Percentiles rank a stretch among this genome's conserved stretches.
phyloP scores from a whole-genome alignment of 1,139 yeast genomes.

The Yamadazyma atlantica region DNA sequence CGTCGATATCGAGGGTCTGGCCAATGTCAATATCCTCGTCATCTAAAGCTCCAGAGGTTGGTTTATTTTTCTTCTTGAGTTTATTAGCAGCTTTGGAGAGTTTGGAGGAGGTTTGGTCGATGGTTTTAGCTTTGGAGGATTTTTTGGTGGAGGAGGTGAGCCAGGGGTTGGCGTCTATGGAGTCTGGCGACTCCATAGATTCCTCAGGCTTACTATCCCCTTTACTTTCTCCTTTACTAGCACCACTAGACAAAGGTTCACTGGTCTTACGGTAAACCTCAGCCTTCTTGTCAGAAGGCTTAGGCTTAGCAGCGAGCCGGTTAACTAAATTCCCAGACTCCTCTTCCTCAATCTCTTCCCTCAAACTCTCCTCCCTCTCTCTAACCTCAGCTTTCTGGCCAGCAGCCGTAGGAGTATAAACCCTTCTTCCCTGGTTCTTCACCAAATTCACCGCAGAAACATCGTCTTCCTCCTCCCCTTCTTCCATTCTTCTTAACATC shows the following conservation, averaged over 20 bases:
- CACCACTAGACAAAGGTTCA: no score
- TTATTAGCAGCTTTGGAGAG: slow-evolving; percentile 54
- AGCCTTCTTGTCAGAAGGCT: slow-evolving; percentile 8
- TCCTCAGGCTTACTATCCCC: no score
- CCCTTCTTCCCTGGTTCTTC: slow-evolving; percentile 76
- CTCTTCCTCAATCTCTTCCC: slow-evolving; percentile 57
- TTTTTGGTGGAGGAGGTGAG: slow-evolving; percentile 44
- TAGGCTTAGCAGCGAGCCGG: no score
- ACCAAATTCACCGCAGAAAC: slow-evolving; percentile 44
- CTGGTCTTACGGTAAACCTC: no score
- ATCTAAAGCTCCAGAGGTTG: slow-evolving; percentile 26
- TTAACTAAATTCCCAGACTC: slow-evolving; percentile 47
- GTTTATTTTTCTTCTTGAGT: slow-evolving; percentile 46
- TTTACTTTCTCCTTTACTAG: no score
- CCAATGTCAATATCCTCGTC: slow-evolving; percentile 49
- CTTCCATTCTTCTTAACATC: slow-evolving; percentile 45
- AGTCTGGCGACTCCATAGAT: no score
- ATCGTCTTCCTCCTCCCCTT: slow-evolving; percentile 40
- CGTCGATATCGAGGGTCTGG: slow-evolving; percentile 39
- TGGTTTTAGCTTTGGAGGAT: slow-evolving; percentile 52
- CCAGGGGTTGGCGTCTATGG: no score
- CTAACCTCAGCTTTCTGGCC: slow-evolving; percentile 43
- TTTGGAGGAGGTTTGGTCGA: slow-evolving; percentile 60
- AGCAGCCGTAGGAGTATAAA: slow-evolving; percentile 71
- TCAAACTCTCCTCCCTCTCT: slow-evolving; percentile 37